These are phyloP conservation scores for Cutaneotrichosporon arboriforme DNA, from an alignment of 1,284 basidiomycete species.

Conservation along the genomic window DNA sequence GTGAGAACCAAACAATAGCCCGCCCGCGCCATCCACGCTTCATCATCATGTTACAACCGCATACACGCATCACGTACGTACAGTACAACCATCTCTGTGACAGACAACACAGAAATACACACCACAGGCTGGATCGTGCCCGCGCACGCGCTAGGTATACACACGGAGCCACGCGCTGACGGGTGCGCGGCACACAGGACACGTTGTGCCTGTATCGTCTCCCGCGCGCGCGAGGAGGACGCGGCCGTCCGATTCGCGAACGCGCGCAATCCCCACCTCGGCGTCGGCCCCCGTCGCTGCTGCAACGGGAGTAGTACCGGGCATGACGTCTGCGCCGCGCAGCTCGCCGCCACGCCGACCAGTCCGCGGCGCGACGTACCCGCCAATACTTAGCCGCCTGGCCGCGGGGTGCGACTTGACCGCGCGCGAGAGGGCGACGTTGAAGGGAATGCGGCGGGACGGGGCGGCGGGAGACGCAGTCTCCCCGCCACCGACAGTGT, in stretches of 20 bases:
- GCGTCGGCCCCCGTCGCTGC: neutral
- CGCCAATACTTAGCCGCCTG: slow-evolving; percentile 24
- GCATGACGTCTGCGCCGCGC: slow-evolving; percentile 11
- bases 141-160: slow-evolving; percentile 5
- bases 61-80: no score
- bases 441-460: slow-evolving; percentile 21
- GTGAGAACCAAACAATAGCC: no score
- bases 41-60: no score
- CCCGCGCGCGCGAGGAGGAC: neutral
- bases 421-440: slow-evolving; percentile 24
- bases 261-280: neutral
- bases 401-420: slow-evolving; percentile 25
- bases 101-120: no score
- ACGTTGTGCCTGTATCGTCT: slow-evolving; percentile 4
- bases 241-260: neutral
- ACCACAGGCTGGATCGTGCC: no score
- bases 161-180: slow-evolving; percentile 20
- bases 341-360: slow-evolving; percentile 25
- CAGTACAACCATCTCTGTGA: no score
- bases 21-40: no score
- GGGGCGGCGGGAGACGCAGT: neutral
- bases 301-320: no score
- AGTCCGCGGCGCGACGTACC: slow-evolving; percentile 20
- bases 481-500: neutral
- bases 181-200: slow-evolving; percentile 14